Evolutionary conservation across 129 eudicot species (phyloP).

Genomic region (Ambrosia artemisiifolia): DNA sequence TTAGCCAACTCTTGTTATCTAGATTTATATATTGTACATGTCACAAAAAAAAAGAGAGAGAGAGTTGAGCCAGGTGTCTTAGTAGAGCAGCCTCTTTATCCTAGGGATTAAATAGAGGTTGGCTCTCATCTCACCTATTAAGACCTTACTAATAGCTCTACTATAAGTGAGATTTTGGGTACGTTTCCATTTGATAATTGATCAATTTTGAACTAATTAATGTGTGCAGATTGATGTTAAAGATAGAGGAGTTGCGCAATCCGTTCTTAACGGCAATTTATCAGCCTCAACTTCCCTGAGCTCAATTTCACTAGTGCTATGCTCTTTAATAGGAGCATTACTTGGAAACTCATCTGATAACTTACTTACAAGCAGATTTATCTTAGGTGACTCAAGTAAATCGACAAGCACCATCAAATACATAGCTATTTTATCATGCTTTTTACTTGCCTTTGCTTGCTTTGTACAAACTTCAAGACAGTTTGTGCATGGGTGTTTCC

Average conservation of each 20-base stretch:
- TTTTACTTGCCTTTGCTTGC: slow-evolving; percentile 57
- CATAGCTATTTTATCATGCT: slow-evolving; percentile 48
- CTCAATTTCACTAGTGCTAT: slow-evolving; percentile 56
- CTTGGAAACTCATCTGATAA: slow-evolving; percentile 47
- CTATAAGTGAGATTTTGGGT: background rate
- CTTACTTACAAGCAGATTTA: slow-evolving; percentile 27
- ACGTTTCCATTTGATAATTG: background rate
- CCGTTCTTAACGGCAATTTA: slow-evolving; percentile 53
- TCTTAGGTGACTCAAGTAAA: slow-evolving; percentile 58
- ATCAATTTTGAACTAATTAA: background rate
- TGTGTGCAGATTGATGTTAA: slow-evolving; percentile 48
- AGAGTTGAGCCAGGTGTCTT: too few relatives aligned
- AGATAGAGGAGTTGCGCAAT: slow-evolving; percentile 47
- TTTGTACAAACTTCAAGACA: slow-evolving; percentile 61
- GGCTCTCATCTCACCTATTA: too few relatives aligned
- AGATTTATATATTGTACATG: too few relatives aligned
- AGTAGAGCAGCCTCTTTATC: too few relatives aligned
- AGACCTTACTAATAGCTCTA: too few relatives aligned
- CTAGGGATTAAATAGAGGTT: too few relatives aligned
- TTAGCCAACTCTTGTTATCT: too few relatives aligned
- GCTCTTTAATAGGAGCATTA: slow-evolving; percentile 71
- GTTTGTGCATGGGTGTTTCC: slow-evolving; percentile 58
- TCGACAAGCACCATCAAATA: slow-evolving; percentile 51
- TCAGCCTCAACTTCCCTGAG: slow-evolving; percentile 64
- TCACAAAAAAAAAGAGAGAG: too few relatives aligned